Conservation (phyloP, 2,329 filamentous ascomycete species). For the Amesomyces nigricolor region DNA sequence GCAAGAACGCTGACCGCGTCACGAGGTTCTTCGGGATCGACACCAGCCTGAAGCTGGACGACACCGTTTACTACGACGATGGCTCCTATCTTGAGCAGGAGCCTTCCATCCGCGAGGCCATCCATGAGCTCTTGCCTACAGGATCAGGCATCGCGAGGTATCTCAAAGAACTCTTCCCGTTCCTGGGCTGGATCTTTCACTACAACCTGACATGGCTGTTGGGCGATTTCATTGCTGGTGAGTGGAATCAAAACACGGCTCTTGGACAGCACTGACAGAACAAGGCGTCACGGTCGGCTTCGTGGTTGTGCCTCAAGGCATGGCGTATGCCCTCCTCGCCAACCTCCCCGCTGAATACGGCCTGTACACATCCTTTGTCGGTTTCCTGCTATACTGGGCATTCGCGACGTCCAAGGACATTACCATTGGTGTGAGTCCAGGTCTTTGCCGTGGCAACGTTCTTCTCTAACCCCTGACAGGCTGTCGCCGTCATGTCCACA, state of each 20-base stretch:
- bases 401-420: conserved; percentile 84
- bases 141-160: conserved; percentile 15
- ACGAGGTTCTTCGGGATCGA: conserved; percentile 26
- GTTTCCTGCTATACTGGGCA: conserved; percentile 74
- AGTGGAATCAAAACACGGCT: background rate
- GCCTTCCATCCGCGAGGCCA: conserved; percentile 18
- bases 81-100: conserved; percentile 24
- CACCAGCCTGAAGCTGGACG: conserved; percentile 19
- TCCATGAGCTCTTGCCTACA: conserved; percentile 20
- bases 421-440: conserved; percentile 57
- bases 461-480: conserved; percentile 36
- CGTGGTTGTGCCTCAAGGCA: conserved; percentile 50
- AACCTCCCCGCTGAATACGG: conserved; percentile 63
- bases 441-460: too few species aligned
- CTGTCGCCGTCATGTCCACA: conserved; percentile 47
- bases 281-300: conserved; percentile 60
- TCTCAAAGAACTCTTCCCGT: conserved; percentile 24
- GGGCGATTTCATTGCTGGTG: conserved; percentile 69
- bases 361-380: conserved; percentile 77
- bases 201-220: conserved; percentile 70
- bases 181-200: conserved; percentile 33
- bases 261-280: conserved; percentile 13
- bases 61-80: conserved; percentile 19
- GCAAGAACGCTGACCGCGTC: conserved; percentile 17
- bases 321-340: conserved; percentile 73